These are phyloP conservation scores for Cladosporium sp. DNA, from an alignment of 2,329 filamentous ascomycete species.

Conservation along the genomic window DNA sequence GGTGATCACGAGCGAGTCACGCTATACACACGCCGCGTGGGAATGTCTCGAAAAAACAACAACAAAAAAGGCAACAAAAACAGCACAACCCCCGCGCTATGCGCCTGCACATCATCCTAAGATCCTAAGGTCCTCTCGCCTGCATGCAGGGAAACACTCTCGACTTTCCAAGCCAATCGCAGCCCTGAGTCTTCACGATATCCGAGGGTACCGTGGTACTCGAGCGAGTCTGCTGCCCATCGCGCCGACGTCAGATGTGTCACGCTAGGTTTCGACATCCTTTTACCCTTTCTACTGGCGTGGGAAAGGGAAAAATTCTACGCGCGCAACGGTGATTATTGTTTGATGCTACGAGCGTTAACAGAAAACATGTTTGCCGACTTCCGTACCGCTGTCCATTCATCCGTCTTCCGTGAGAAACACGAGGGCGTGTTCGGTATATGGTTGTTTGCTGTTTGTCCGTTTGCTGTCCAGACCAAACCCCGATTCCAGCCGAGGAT, in stretches of 20 bases:
- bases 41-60: slow-evolving; percentile 11
- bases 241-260: slow-evolving; percentile 12
- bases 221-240: slow-evolving; percentile 3
- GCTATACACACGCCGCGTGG: neutral
- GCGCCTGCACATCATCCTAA: slow-evolving; percentile 15
- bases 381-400: neutral
- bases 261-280: neutral
- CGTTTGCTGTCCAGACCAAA: neutral
- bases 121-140: neutral
- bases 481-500: slow-evolving; percentile 10
- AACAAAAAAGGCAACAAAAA: neutral
- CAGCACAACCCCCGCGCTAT: slow-evolving; percentile 6
- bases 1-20: slow-evolving; percentile 8
- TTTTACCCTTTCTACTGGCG: neutral
- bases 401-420: neutral
- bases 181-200: neutral
- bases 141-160: slow-evolving; percentile 8
- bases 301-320: neutral
- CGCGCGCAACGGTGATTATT: neutral
- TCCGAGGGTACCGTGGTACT: neutral
- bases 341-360: neutral
- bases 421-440: neutral
- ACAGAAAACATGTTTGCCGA: neutral
- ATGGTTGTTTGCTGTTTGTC: neutral
- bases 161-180: neutral